Evolutionary conservation across 2,329 filamentous ascomycete species (phyloP).

Genomic region (Tolypocladium pustulatum): DNA sequence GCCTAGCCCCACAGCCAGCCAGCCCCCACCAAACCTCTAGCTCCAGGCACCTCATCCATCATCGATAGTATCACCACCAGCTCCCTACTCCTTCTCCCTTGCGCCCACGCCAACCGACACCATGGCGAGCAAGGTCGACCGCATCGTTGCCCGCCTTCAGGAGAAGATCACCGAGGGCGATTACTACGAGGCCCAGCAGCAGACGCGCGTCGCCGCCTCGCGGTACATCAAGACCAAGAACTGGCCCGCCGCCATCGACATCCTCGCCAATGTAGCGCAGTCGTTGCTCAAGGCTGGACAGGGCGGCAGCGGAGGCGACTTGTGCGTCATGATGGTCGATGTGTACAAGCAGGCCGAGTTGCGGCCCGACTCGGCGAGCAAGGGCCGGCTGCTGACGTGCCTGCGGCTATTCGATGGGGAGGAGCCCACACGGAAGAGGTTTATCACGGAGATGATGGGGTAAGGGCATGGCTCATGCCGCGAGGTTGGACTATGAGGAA

Average conservation of each 20-base stretch:
- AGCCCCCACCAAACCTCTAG: background rate
- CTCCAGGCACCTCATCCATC: background rate
- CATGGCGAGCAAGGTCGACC: constrained; percentile 31
- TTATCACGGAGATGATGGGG: constrained; percentile 74
- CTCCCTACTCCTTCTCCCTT: background rate
- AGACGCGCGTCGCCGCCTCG: constrained; percentile 88
- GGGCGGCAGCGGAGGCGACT: constrained; percentile 82
- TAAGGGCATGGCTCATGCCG: constrained; percentile 24
- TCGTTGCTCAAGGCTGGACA: constrained; percentile 86
- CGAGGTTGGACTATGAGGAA: background rate
- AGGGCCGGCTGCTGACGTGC: constrained; percentile 66
- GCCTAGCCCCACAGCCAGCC: background rate
- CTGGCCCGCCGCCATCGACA: constrained; percentile 76
- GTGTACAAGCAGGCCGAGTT: constrained; percentile 83
- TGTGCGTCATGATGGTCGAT: constrained; percentile 79
- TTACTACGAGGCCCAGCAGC: constrained; percentile 97
- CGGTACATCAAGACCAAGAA: constrained; percentile 85
- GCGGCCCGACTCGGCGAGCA: constrained; percentile 62
- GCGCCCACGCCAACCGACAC: background rate
- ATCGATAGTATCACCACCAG: background rate
- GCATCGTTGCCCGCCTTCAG: constrained; percentile 58
- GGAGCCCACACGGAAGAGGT: constrained; percentile 89
- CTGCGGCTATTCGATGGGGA: constrained; percentile 69
- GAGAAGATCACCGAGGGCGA: constrained; percentile 82
- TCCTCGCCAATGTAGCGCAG: constrained; percentile 74